Conservation (phyloP, 768 basidiomycete species). For the Boletellus emodensis region DNA sequence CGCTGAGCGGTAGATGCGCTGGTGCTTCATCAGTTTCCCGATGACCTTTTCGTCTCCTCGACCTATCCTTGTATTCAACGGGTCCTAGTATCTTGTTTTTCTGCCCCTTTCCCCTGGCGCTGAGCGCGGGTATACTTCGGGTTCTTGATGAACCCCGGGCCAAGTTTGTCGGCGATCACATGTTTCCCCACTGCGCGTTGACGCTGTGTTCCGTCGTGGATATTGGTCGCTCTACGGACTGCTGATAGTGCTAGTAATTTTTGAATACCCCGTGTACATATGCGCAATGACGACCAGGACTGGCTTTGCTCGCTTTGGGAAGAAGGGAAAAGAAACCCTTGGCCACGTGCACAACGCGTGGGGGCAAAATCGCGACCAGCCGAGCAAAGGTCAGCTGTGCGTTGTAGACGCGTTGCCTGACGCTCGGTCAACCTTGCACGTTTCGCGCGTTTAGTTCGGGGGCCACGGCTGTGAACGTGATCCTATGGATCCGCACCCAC, state of each 20-base stretch:
- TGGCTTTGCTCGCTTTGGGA: too few species aligned
- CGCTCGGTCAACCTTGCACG: background rate
- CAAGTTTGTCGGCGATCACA: background rate
- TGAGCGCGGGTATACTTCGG: too few species aligned
- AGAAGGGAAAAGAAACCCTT: too few species aligned
- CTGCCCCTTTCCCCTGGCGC: background rate
- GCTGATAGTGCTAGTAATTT: too few species aligned
- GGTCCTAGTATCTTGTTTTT: background rate
- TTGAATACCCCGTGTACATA: background rate
- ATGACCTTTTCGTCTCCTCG: background rate
- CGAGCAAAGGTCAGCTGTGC: background rate
- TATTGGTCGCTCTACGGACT: too few species aligned
- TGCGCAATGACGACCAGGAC: background rate
- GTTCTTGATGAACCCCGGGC: too few species aligned
- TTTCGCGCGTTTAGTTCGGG: background rate
- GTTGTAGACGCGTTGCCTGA: background rate
- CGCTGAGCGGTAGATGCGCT: slow-evolving; percentile 2
- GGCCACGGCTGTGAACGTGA: background rate
- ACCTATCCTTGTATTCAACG: background rate
- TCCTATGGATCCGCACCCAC: background rate
- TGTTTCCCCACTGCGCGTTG: background rate
- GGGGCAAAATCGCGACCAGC: too few species aligned
- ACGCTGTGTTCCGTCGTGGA: background rate
- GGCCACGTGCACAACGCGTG: background rate
- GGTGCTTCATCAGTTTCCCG: background rate